These are phyloP conservation scores for Crithidia acanthocephali DNA, from an alignment of 208 protist genomes.

Conservation along the genomic window DNA sequence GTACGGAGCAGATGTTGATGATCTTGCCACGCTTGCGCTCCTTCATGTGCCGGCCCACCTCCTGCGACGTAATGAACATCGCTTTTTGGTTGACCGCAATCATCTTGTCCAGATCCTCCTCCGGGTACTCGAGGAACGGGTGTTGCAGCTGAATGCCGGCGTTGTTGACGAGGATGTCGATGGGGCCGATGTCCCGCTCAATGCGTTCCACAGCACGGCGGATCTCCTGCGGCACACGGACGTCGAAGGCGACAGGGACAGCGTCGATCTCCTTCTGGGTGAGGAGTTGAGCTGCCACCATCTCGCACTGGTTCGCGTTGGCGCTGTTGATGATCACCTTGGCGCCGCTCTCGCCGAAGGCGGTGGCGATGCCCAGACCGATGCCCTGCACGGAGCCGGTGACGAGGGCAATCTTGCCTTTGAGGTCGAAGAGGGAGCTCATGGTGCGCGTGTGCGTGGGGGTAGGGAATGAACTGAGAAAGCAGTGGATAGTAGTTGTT, in stretches of 20 bases:
- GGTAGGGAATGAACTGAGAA: neutral
- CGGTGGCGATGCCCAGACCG: constrained; percentile 26
- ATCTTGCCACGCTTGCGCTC: constrained; percentile 40
- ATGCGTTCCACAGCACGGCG: constrained; percentile 19
- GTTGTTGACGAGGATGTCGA: constrained; percentile 67
- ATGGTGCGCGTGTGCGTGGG: neutral
- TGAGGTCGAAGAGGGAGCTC: constrained; percentile 13
- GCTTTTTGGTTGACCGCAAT: constrained; percentile 47
- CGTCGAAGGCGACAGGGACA: constrained; percentile 15
- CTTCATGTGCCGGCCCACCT: constrained; percentile 36
- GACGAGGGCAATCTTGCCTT: constrained; percentile 19
- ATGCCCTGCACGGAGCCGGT: constrained; percentile 29
- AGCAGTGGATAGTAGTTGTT: neutral
- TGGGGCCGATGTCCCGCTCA: constrained; percentile 33
- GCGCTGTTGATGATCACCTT: constrained; percentile 21
- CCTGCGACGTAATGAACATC: constrained; percentile 41
- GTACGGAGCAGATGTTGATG: constrained; percentile 49
- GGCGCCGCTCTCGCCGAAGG: constrained; percentile 14
- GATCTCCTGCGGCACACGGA: constrained; percentile 4
- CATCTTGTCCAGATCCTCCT: constrained; percentile 43
- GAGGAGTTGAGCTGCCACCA: constrained; percentile 5
- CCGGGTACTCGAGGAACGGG: constrained; percentile 36
- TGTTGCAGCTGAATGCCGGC: constrained; percentile 48
- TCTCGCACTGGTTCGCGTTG: neutral
- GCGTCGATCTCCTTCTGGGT: neutral